Base-by-base conservation (phyloP, 441 rosid species). In the Gossypium davidsonii region DNA sequence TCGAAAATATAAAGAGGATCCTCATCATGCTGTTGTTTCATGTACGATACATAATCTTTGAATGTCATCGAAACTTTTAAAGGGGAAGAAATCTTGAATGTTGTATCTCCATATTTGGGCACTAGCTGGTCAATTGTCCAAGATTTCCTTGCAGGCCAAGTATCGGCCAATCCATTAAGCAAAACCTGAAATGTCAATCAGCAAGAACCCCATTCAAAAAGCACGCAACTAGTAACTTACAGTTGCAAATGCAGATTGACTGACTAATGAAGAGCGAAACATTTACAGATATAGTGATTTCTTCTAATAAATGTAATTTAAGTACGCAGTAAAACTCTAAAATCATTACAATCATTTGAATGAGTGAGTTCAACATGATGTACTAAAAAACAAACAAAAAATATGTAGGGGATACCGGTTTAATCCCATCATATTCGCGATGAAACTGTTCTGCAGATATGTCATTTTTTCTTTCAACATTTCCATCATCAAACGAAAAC, bases 1-100 rank as follows among this genome's bases (percentile, higher is more conserved):
- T 94, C 97, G 77, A 94, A 94, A 72, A 94, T 87, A 79, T 94
- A 94, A 42, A 94, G 84, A 25, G 98, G 98, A 84, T 94, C 97
- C 84, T 94, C 98, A 82, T 94, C 98, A 80, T 83, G 90, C 83
- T 94, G 98, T 75, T 72, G 48, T 70, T 87, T 85, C 83, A 83
- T 87, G 77, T 94, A 94, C 1, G 93, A 81, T 63, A 90, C 83
- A 76, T 94, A 94, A 83, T 92, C 97, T 83, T 82, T 90, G 67
- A 94, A 85, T 76, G 87, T 86, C 94, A 94, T 92, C 26, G 86
- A 83, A 49, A 89, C 63, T 74, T 86, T 91, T 62, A 65, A 71
- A 8, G 90, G 79, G 83, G 92, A 95, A 74, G 98, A 94, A 76
- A 92, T 92, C 80, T 74, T 91, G 84, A 94, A 92, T 4, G 84